phyloP scores from a whole-genome alignment of 2,329 filamentous ascomycete genomes.

The Trichoderma atrobrunneum region DNA sequence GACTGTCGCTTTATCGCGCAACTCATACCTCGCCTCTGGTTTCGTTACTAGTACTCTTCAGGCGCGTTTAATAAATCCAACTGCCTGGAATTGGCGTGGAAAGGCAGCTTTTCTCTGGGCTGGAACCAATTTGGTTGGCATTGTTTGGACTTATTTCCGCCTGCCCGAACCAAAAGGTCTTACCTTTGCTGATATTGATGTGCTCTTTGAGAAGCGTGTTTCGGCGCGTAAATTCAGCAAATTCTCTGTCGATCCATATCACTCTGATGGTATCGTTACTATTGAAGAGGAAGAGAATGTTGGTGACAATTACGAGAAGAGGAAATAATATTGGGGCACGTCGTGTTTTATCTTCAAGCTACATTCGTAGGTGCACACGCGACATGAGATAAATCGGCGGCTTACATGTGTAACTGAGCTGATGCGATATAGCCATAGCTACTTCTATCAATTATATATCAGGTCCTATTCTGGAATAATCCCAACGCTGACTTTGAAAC shows the following conservation, averaged over 20 bases:
- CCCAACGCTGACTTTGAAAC: background rate
- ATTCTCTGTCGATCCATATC: background rate
- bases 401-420: background rate
- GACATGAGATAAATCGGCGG: background rate
- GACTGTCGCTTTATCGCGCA: background rate
- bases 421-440: background rate
- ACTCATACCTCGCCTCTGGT: background rate
- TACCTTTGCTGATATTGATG: background rate
- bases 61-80: background rate
- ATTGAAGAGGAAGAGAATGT: background rate
- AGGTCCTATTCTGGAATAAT: background rate
- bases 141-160: background rate
- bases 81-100: background rate
- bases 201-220: background rate
- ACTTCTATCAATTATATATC: background rate
- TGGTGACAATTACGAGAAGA: background rate
- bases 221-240: background rate
- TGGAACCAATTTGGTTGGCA: background rate
- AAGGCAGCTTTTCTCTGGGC: background rate
- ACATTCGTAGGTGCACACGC: background rate
- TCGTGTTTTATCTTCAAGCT: background rate
- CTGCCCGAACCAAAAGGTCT: background rate
- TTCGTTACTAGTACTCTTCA: background rate
- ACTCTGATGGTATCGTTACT: background rate
- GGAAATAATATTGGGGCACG: background rate